Evolutionary conservation across 2,329 filamentous ascomycete genomes (phyloP), one percentile per base, ranked within the genome.

Genomic region (Sarocladium strictum): DNA sequence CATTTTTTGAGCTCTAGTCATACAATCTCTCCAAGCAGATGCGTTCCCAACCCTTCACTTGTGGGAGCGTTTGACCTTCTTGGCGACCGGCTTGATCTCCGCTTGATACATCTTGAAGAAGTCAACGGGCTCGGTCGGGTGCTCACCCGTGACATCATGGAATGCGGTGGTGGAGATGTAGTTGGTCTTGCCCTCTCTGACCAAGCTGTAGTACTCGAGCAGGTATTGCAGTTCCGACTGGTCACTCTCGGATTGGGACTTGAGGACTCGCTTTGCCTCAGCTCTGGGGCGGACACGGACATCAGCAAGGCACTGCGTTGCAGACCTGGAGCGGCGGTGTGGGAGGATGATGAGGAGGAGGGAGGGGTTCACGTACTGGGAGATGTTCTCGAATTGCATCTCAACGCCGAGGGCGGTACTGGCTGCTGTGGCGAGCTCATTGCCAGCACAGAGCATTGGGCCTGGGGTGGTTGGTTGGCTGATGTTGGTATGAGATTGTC

Each of bases 151-250:
- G 27, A 79, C 69, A 54, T 78, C 69, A 54, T 76, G 71, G 59
- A 79, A 80, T 1, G 75, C 71, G 3, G 70, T 73, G 1, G 76
- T 79, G 1, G 75, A 66, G 58, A 80, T 75, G 62, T 79, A 79
- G 62, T 79, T 80, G 0, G 76, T 77, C 67, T 79, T 79, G 17
- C 77, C 76, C 58, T 78, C 75, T 45, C 74, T 69, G 10, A 79
- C 76, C 9, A 80, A 66, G 41, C 72, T 74, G 64, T 78, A 79
- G 63, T 79, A 79, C 58, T 80, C 75, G 4, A 79, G 69, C 5
- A 79, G 59, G 58, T 76, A 77, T 60, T 76, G 59, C 54, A 72
- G 67, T 63, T 79, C 76, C 1, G 71, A 69, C 3, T 64, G 56
- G 35, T 71, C 68, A 19, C 29, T 55, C 12, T 51, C 53, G 7